Evolutionary conservation across 805 yeast genomes (phyloP).

Genomic region (Pichia membranifaciens): DNA sequence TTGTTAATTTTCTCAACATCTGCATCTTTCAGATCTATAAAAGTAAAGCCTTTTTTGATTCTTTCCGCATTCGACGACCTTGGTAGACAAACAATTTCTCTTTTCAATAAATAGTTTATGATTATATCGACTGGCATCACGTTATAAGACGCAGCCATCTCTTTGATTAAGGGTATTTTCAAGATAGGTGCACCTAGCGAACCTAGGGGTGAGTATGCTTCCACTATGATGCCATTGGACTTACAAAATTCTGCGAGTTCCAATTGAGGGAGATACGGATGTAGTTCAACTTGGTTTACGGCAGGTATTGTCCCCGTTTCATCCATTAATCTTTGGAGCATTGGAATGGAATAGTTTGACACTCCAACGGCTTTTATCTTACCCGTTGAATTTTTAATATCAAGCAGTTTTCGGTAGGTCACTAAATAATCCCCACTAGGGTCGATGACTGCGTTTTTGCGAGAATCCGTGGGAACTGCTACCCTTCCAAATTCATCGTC

Average conservation of each 20-base stretch:
- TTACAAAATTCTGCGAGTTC: conserved; percentile 51
- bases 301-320: no score
- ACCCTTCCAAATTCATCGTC: conserved; percentile 33
- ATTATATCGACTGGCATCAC: conserved; percentile 46
- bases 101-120: conserved; percentile 53
- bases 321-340: conserved; percentile 43
- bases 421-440: conserved; percentile 81
- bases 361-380: conserved; percentile 52
- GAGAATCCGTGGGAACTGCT: conserved; percentile 31
- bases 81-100: conserved; percentile 41
- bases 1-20: conserved; percentile 20
- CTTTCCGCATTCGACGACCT: conserved; percentile 30
- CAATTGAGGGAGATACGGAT: conserved; percentile 64
- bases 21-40: conserved; percentile 31
- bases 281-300: conserved; percentile 70
- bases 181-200: conserved; percentile 51
- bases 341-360: conserved; percentile 42
- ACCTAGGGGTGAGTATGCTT: conserved; percentile 80
- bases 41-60: conserved; percentile 32
- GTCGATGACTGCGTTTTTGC: conserved; percentile 51
- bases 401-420: conserved; percentile 68
- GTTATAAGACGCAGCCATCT: conserved; percentile 40
- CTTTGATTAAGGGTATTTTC: conserved; percentile 36
- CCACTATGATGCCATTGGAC: conserved; percentile 49
- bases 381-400: conserved; percentile 50